Conservation (phyloP, 2,329 filamentous ascomycete genomes). For the Cadophora malorum region DNA sequence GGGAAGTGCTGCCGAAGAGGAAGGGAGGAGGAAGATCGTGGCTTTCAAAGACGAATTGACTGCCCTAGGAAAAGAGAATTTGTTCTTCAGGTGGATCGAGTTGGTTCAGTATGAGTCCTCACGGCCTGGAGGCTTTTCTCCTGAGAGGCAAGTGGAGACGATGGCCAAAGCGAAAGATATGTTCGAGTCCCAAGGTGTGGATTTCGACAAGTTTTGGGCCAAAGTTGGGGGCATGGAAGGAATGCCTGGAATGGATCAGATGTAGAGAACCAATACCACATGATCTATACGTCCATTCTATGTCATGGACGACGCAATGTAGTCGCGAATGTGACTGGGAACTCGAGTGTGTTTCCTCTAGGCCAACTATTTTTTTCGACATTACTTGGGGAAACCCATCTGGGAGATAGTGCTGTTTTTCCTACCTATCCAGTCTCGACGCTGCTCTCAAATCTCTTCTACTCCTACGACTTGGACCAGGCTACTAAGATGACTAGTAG, state of each 20-base stretch:
- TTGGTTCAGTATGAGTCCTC: constrained; percentile 87
- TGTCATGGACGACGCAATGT: not conserved
- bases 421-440: not conserved
- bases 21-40: constrained; percentile 75
- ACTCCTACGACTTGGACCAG: not conserved
- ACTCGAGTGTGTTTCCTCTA: not conserved
- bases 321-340: not conserved
- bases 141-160: constrained; percentile 73
- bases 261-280: constrained; percentile 24
- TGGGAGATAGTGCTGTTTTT: not conserved
- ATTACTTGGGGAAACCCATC: not conserved
- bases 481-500: not conserved
- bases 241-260: constrained; percentile 56
- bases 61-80: constrained; percentile 79
- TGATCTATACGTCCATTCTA: not conserved
- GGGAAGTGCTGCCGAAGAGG: constrained; percentile 61
- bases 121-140: constrained; percentile 77
- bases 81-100: constrained; percentile 95
- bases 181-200: constrained; percentile 76
- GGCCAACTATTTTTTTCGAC: no score
- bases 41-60: constrained; percentile 79
- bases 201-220: constrained; percentile 82
- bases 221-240: constrained; percentile 69
- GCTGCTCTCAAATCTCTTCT: not conserved
- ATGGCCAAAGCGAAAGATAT: constrained; percentile 77